Conservation (phyloP, 75 land plant genomes). For the Isoetes taiwanensis region DNA sequence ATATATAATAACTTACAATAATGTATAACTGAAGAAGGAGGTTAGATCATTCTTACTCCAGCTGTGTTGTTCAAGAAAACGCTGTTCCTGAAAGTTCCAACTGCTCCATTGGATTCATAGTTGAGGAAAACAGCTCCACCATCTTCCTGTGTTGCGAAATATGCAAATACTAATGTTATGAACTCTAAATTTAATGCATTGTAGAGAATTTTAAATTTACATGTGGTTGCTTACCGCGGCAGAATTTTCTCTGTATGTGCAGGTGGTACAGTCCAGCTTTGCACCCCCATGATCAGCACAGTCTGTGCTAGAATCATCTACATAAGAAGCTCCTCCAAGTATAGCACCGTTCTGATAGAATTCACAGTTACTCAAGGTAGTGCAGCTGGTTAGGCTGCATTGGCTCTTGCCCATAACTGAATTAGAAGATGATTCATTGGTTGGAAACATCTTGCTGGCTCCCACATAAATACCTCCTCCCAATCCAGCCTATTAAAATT, state of each 20-base stretch:
- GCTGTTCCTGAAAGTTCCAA: neutral
- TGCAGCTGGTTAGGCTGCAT: constrained; percentile 14
- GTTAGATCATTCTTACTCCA: too few relatives aligned
- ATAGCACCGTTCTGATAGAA: constrained; percentile 13
- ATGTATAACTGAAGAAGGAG: too few relatives aligned
- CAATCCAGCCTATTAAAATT: constrained; percentile 7
- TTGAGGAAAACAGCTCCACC: neutral
- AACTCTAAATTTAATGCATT: neutral
- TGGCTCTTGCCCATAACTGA: neutral
- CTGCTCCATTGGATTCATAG: neutral
- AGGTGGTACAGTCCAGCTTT: constrained; percentile 21
- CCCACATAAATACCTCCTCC: constrained; percentile 23
- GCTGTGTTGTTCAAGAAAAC: neutral
- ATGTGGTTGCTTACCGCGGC: constrained; percentile 16
- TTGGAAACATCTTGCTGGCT: constrained; percentile 3
- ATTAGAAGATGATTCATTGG: neutral
- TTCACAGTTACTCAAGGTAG: constrained; percentile 15
- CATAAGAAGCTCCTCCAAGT: constrained; percentile 19
- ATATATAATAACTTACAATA: too few relatives aligned
- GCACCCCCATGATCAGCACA: constrained; percentile 17
- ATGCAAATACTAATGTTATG: neutral
- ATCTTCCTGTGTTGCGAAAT: neutral
- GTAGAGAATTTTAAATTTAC: too few relatives aligned
- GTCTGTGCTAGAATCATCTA: constrained; percentile 12
- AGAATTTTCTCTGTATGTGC: constrained; percentile 17